Base-by-base conservation (phyloP, 1,284 basidiomycete genomes). In the Cutaneotrichosporon dermatis region DNA sequence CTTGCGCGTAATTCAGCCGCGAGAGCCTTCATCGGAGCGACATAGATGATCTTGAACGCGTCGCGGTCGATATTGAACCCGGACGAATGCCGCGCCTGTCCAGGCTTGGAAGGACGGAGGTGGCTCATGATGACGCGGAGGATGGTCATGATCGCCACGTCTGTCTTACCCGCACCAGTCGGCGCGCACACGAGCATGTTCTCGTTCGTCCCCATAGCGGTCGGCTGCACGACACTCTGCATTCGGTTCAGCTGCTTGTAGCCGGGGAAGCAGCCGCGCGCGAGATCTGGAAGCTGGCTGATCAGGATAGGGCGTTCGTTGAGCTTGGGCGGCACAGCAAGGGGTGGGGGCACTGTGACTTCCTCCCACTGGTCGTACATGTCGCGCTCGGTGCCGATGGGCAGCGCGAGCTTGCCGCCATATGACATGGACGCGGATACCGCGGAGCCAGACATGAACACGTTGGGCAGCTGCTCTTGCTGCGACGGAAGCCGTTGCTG, bases 121-220 rank as follows among this genome's bases (percentile, higher is more conserved):
- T 91, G 84, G 69, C 90, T 90, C 57, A 86, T 82, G 54, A 99
- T 81, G 16, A 94, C 90, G 25, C 93, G 88, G 54, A 99, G 83
- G 60, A 99, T 89, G 1, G 91, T 84, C 70, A 99, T 82, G 87
- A 99, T 92, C 0, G 96, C 96, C 0, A 99, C 90, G 75, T 99
- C 96, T 0, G 96, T 99, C 90, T 99, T 99, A 79, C 96, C 96
- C 89, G 93, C 93, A 82, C 93, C 93, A 62, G 93, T 97, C 1
- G 93, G 93, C 71, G 93, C 92, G 69, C 95, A 99, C 55, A 99
- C 84, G 43, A 99, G 85, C 81, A 99, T 85, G 72, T 99, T 99
- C 77, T 98, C 96, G 67, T 97, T 98, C 1, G 92, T 89, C 25
- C 85, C 82, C 79, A 97, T 98, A 1, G 94, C 96, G 2, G 91